Base-by-base conservation (phyloP, 208 protist genomes). In the Crithidia thermophila region DNA sequence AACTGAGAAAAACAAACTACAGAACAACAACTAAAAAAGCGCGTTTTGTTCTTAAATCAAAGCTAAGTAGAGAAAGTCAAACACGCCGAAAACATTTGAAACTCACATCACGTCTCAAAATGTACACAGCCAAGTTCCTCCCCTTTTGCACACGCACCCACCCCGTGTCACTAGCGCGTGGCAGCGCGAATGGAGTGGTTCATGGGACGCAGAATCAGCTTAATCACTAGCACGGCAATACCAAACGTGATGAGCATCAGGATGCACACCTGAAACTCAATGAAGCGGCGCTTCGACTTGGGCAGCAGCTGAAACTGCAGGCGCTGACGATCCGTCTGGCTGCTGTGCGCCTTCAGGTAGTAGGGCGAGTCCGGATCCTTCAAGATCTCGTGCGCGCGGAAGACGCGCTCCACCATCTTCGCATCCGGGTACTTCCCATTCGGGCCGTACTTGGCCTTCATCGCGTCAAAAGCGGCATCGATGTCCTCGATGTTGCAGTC, bases 271-370 rank as follows among this genome's bases (percentile, higher is more conserved):
- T 94, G 88, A 25, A 84, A 14, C 59, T 90, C 68, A 67, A 94
- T 81, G 28, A 94, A 36, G 9, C 72, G 68, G 21, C 84, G 78
- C 61, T 94, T 79, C 28, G 58, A 65, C 55, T 85, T 87, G n/a
- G 89, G 86, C n/a, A 94, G 75, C 36, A 94, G 68, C 65, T 92
- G 80, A 52, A 94, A 92, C 77, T 92, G 85, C 57, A 94, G 75
- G 0, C 89, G 85, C 46, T 92, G 89, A 16, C 89, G 62, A 31
- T 91, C 84, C 20, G 66, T 77, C 50, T 94, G 82, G 34, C 80
- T 88, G 49, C 69, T 81, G 71, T 92, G 89, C 11, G 85, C 84
- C 65, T 85, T 83, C 16, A 89, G 46, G 71, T 94, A 94, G 66
- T 91, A 94, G 16, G 89, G 86, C 8, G 89, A 94, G 23, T 77